Conservation (phyloP, 345 rosid genomes). For the Pistacia integerrima region DNA sequence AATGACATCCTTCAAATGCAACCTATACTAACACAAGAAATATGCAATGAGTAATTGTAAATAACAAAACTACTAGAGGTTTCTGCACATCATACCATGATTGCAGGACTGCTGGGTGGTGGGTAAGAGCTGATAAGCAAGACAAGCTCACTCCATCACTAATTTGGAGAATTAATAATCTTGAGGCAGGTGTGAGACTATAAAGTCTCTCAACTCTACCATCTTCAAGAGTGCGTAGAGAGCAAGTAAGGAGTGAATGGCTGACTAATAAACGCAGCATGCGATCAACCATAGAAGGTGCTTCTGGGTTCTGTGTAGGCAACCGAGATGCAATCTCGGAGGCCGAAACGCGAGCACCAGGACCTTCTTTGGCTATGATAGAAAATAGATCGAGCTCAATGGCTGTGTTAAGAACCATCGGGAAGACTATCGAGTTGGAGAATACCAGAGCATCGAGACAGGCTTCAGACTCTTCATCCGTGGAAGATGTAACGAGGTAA, state of each 20-base stretch:
- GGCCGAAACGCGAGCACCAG: not conserved
- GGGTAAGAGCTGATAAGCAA: not conserved
- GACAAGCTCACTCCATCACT: not conserved
- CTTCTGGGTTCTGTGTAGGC: not conserved
- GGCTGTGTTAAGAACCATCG: conserved; percentile 20
- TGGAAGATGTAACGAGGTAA: too few relatives aligned
- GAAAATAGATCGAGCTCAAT: not conserved
- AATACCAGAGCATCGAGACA: too few relatives aligned
- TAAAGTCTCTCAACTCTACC: conserved; percentile 16
- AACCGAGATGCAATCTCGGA: not conserved
- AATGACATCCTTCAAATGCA: not conserved
- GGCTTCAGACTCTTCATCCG: too few relatives aligned
- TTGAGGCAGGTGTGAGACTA: conserved; percentile 13
- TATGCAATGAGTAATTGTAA: not conserved
- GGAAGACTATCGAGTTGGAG: not conserved
- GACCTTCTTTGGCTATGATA: not conserved
- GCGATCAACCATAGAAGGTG: not conserved
- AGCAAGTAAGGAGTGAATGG: conserved; percentile 20
- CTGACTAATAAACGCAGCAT: not conserved
- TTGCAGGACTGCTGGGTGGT: not conserved
- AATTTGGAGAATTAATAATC: not conserved
- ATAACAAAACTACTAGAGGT: not conserved
- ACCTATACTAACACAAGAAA: not conserved
- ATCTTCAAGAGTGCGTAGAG: not conserved
- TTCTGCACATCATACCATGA: not conserved